These are phyloP conservation scores for Nicotiana tomentosiformis DNA, from an alignment of 257 asterid species.

Conservation along the genomic window DNA sequence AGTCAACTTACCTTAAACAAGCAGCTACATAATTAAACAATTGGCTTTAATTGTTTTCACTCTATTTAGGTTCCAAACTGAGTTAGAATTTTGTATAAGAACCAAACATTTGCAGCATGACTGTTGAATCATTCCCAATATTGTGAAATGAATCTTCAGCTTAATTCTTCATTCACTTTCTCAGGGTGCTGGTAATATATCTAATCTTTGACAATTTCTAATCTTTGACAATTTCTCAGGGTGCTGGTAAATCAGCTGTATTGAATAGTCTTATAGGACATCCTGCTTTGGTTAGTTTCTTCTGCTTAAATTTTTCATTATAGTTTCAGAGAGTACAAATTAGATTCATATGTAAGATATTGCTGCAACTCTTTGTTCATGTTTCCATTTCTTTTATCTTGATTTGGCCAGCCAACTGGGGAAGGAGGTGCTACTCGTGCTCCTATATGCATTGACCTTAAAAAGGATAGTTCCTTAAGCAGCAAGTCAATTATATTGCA, in stretches of 20 bases:
- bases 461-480: constrained; percentile 57
- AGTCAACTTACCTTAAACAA: neutral
- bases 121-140: neutral
- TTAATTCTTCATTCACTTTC: neutral
- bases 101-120: neutral
- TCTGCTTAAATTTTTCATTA: neutral
- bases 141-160: neutral
- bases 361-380: neutral
- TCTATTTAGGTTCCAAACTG: neutral
- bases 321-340: neutral
- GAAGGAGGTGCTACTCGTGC: constrained; percentile 86
- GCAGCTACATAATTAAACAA: neutral
- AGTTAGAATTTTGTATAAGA: neutral
- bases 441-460: constrained; percentile 54
- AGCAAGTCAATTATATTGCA: constrained; percentile 55
- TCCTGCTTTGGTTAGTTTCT: constrained; percentile 22
- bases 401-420: constrained; percentile 56
- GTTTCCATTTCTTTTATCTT: neutral
- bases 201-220: neutral
- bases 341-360: neutral
- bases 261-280: constrained; percentile 23
- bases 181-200: neutral
- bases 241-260: constrained; percentile 28
- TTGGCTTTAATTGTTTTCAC: neutral
- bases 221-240: constrained; percentile 8